Evolutionary conservation across 2,329 filamentous ascomycete genomes (phyloP).

Genomic region (Colletotrichum scovillei): DNA sequence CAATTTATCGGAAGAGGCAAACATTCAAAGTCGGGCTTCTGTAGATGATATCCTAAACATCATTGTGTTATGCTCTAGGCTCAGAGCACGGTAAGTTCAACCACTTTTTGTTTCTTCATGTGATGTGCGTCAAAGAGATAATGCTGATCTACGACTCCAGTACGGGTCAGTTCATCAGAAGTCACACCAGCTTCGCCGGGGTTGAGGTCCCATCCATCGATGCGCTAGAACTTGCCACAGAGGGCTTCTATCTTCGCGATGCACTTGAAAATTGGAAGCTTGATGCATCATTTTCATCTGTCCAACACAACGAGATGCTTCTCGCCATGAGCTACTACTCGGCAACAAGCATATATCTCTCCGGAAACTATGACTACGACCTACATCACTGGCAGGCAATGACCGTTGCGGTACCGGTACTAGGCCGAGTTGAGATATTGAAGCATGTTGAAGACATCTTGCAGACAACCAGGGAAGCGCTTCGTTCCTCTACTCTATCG

Average conservation of each 20-base stretch:
- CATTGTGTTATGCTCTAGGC: slow-evolving; percentile 44
- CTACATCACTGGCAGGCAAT: slow-evolving; percentile 42
- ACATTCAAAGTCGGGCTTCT: background rate
- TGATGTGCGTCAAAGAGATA: background rate
- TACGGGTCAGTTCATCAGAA: slow-evolving; percentile 13
- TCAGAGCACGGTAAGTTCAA: slow-evolving; percentile 44
- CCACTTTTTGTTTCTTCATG: background rate
- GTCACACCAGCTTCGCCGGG: background rate
- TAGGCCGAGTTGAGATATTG: slow-evolving; percentile 39
- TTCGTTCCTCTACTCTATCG: slow-evolving; percentile 41
- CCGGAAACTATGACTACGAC: slow-evolving; percentile 50
- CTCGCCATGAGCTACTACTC: slow-evolving; percentile 43
- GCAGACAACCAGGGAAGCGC: slow-evolving; percentile 18
- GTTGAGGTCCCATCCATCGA: background rate
- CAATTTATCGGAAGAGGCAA: background rate
- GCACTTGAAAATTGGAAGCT: slow-evolving; percentile 19
- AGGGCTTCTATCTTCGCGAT: slow-evolving; percentile 39
- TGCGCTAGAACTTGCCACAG: slow-evolving; percentile 24
- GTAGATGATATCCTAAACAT: slow-evolving; percentile 45
- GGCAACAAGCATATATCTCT: slow-evolving; percentile 50
- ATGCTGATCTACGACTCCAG: background rate
- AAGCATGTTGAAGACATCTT: slow-evolving; percentile 42
- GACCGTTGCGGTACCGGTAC: slow-evolving; percentile 38
- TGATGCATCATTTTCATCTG: background rate
- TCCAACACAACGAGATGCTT: slow-evolving; percentile 27